These are phyloP conservation scores for Pleurotus djamor DNA, from an alignment of 768 basidiomycete species.

Conservation along the genomic window DNA sequence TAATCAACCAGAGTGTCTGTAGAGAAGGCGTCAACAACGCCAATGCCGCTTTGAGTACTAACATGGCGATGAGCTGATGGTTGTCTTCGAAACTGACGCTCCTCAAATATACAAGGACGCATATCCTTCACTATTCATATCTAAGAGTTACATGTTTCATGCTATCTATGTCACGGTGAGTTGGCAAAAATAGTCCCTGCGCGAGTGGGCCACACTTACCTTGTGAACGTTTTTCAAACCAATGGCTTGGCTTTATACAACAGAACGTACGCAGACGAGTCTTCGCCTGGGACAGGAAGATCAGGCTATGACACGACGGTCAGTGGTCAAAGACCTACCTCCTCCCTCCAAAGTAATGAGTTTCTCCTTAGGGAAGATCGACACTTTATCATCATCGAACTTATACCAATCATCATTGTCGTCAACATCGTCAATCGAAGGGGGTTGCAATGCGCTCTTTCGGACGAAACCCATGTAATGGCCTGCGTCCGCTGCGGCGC, in stretches of 20 bases:
- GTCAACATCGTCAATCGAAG: conserved; percentile 41
- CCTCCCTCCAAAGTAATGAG: conserved; percentile 86
- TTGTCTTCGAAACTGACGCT: not conserved
- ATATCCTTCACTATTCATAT: not conserved
- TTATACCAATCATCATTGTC: conserved; percentile 91
- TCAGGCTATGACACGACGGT: not conserved
- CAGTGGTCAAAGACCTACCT: conserved; percentile 31
- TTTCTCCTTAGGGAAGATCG: conserved; percentile 83
- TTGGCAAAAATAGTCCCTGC: no score
- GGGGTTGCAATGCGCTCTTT: conserved; percentile 62
- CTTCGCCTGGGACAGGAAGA: conserved; percentile 54
- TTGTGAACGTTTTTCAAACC: conserved; percentile 6
- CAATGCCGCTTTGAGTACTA: no score
- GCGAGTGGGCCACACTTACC: not conserved
- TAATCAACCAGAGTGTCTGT: no score
- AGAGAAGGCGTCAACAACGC: no score
- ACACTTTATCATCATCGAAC: conserved; percentile 95
- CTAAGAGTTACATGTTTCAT: not conserved
- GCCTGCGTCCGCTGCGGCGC: conserved; percentile 89
- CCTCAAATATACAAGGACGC: not conserved
- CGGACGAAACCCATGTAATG: conserved; percentile 95
- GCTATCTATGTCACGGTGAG: not conserved
- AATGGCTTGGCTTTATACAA: conserved; percentile 69
- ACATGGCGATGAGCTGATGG: no score
- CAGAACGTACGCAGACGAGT: conserved; percentile 86